These are phyloP conservation scores for Solanum acaule DNA, from an alignment of 257 asterid species.

Conservation along the genomic window DNA sequence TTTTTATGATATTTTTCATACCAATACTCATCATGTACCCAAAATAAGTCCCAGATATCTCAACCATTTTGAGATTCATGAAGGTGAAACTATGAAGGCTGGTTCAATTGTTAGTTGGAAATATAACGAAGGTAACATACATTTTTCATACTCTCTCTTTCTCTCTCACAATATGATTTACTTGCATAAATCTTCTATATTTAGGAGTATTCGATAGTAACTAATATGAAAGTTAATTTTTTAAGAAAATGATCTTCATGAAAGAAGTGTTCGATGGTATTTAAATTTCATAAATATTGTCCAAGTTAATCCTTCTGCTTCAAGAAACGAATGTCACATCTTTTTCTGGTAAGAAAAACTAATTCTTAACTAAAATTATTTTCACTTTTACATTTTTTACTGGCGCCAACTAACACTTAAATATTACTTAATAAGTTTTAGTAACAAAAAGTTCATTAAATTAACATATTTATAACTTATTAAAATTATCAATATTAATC, in stretches of 20 bases:
- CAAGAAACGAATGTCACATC: background rate
- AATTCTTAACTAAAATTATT: no score
- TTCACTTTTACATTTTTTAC: no score
- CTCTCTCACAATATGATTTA: background rate
- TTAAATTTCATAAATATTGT: no score
- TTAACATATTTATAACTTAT: no score
- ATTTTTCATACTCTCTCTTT: background rate
- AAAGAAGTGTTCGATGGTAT: no score
- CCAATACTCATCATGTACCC: background rate
- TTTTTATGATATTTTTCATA: background rate
- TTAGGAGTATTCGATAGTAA: background rate
- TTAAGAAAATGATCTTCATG: no score
- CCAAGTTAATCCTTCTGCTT: background rate
- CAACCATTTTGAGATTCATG: background rate
- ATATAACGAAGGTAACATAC: background rate
- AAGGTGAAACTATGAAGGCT: background rate
- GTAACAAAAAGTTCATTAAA: no score
- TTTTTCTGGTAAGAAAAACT: no score
- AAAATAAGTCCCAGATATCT: background rate
- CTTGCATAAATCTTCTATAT: background rate
- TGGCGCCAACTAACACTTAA: no score
- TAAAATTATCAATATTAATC: no score
- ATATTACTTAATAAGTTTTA: no score
- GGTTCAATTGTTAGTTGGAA: background rate
- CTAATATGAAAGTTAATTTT: no score